Conservation (phyloP, 2,329 filamentous ascomycete species). For the Escovopsis sp. region DNA sequence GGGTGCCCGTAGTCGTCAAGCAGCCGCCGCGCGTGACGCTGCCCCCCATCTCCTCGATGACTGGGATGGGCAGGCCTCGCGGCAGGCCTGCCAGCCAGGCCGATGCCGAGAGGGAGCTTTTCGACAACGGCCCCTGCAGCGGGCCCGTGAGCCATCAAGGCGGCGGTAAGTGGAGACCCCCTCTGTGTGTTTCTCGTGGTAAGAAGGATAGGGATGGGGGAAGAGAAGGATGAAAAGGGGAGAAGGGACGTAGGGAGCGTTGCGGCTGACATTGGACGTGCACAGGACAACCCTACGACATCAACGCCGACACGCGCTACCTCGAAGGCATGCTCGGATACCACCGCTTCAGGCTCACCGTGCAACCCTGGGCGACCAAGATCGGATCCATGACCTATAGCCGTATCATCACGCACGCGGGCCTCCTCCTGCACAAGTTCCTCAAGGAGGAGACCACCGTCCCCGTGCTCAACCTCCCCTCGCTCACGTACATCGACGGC, state of each 20-base stretch:
- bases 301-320: slow-evolving; percentile 5
- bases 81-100: too few species aligned
- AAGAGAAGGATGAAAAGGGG: too few species aligned
- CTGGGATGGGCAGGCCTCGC: too few species aligned
- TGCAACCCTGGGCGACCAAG: slow-evolving; percentile 2
- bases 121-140: too few species aligned
- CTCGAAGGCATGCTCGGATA: slow-evolving; percentile 6
- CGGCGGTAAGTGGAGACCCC: too few species aligned
- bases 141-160: too few species aligned
- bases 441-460: slow-evolving; percentile 3
- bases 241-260: background rate
- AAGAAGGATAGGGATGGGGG: too few species aligned
- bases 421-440: slow-evolving; percentile 6
- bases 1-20: too few species aligned
- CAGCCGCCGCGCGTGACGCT: too few species aligned
- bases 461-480: slow-evolving; percentile 8
- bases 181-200: too few species aligned
- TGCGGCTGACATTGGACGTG: background rate
- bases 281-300: slow-evolving; percentile 2
- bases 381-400: slow-evolving; percentile 1
- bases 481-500: background rate
- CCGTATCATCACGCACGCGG: slow-evolving; percentile 4
- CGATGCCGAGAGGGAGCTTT: too few species aligned
- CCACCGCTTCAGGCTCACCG: slow-evolving; percentile 5
- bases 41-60: too few species aligned